Evolutionary conservation across 345 rosid species (phyloP).

Genomic region (Arabidopsis arenosa): DNA sequence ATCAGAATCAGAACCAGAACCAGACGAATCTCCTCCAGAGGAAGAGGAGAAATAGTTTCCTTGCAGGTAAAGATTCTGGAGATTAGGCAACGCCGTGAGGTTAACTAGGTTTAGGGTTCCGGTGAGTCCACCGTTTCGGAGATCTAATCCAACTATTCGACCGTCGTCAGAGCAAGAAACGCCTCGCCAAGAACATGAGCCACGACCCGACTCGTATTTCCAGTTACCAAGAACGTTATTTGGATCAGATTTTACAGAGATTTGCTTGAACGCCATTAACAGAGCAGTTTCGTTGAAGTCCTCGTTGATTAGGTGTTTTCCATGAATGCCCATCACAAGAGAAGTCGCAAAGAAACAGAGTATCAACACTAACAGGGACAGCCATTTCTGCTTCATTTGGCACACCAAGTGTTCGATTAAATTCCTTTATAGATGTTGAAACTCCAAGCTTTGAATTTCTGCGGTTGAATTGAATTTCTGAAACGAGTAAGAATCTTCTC

Average conservation of each 20-base stretch:
- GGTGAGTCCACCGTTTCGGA: conserved; percentile 56
- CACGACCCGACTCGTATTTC: conserved; percentile 49
- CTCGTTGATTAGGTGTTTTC: conserved; percentile 15
- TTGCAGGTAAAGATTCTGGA: conserved; percentile 54
- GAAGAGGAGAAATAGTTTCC: conserved; percentile 65
- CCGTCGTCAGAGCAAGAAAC: conserved; percentile 65
- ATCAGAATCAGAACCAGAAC: conserved; percentile 40
- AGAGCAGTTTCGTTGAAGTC: conserved; percentile 46
- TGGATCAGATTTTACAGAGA: conserved; percentile 70
- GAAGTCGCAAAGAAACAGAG: conserved; percentile 19
- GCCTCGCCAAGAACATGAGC: conserved; percentile 74
- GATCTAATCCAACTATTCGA: conserved; percentile 56
- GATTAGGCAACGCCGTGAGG: conserved; percentile 62
- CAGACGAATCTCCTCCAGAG: conserved; percentile 48
- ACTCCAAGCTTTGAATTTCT: conserved; percentile 3
- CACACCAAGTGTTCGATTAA: conserved; percentile 18
- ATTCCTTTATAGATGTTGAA: conserved; percentile 1
- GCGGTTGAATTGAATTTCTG: conserved; percentile 1
- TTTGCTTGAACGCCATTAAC: conserved; percentile 66
- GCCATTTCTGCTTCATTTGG: conserved; percentile 40
- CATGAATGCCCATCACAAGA: conserved; percentile 12
- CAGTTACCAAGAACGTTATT: conserved; percentile 57
- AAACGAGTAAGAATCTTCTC: conserved; percentile 10
- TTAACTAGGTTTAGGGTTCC: conserved; percentile 60
- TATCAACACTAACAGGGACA: conserved; percentile 11